Percentiles rank a stretch among this genome's conserved stretches.
These are phyloP conservation scores for Przewalskia tangutica DNA, from an alignment of 257 asterid genomes.

Conservation along the genomic window DNA sequence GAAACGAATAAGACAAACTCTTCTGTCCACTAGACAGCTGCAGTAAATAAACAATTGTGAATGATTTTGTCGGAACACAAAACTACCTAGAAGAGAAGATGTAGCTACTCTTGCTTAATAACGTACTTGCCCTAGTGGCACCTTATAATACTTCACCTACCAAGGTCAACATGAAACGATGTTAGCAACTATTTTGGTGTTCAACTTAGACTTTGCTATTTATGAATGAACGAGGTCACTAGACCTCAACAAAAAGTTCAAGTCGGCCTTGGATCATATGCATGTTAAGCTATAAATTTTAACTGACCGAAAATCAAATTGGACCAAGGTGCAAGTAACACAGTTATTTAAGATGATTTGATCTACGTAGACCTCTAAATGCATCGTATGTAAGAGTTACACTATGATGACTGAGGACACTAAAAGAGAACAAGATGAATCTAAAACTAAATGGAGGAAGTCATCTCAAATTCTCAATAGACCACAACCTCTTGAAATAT, in stretches of 20 bases:
- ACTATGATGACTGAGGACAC: not conserved
- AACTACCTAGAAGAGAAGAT: not conserved
- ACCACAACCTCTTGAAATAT: not conserved
- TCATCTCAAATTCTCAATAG: not conserved
- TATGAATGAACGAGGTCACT: not conserved
- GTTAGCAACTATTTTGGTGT: not conserved
- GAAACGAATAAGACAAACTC: not conserved
- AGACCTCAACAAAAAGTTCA: not conserved
- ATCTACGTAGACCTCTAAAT: not conserved
- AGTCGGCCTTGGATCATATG: not conserved
- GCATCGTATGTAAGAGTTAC: not conserved
- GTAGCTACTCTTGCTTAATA: not conserved
- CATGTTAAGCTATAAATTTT: not conserved
- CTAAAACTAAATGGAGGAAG: not conserved
- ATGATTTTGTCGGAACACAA: not conserved
- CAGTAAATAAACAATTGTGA: not conserved
- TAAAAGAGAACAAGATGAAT: not conserved
- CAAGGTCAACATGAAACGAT: not conserved
- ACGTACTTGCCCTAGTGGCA: not conserved
- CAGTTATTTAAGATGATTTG: not conserved
- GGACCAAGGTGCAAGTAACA: not conserved
- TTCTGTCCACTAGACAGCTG: not conserved
- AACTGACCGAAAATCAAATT: not conserved
- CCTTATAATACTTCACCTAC: not conserved
- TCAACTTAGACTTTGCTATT: not conserved